Conservation (phyloP, 2,329 filamentous ascomycete genomes). For the Mycogone perniciosa region DNA sequence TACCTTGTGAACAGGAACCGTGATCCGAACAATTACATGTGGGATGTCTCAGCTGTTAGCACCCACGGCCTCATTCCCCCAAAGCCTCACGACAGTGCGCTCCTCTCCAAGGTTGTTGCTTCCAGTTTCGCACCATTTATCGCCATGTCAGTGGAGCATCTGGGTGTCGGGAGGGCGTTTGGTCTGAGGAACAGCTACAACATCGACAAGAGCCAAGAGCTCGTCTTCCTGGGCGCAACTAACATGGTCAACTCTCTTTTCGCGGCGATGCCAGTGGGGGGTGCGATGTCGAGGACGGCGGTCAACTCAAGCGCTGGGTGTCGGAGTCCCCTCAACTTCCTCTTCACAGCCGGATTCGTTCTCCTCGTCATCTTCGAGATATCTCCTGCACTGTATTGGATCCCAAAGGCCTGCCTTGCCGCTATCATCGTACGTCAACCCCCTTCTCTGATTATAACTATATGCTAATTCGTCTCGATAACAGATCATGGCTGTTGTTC, state of each 20-base stretch:
- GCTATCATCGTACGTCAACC: slow-evolving; percentile 52
- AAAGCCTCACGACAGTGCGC: slow-evolving; percentile 36
- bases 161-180: slow-evolving; percentile 59
- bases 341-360: slow-evolving; percentile 56
- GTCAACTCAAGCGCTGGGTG: slow-evolving; percentile 61
- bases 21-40: slow-evolving; percentile 40
- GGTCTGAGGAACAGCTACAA: slow-evolving; percentile 55
- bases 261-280: slow-evolving; percentile 56
- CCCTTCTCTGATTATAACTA: neutral
- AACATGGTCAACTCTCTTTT: slow-evolving; percentile 62
- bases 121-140: slow-evolving; percentile 56
- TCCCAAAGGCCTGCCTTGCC: slow-evolving; percentile 58
- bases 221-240: slow-evolving; percentile 55
- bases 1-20: slow-evolving; percentile 54
- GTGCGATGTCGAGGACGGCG: slow-evolving; percentile 61
- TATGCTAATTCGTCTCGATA: neutral
- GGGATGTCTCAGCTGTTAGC: slow-evolving; percentile 51
- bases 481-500: slow-evolving; percentile 56
- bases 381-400: slow-evolving; percentile 56
- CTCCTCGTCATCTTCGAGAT: slow-evolving; percentile 57
- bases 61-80: slow-evolving; percentile 49
- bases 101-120: slow-evolving; percentile 48
- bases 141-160: slow-evolving; percentile 55
- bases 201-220: slow-evolving; percentile 58
- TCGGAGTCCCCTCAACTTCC: slow-evolving; percentile 53